Percentiles rank a stretch among this genome's conserved stretches.
These are phyloP conservation scores for Carex pumila DNA, from an alignment of 176 grass and related monocot species.

Conservation along the genomic window DNA sequence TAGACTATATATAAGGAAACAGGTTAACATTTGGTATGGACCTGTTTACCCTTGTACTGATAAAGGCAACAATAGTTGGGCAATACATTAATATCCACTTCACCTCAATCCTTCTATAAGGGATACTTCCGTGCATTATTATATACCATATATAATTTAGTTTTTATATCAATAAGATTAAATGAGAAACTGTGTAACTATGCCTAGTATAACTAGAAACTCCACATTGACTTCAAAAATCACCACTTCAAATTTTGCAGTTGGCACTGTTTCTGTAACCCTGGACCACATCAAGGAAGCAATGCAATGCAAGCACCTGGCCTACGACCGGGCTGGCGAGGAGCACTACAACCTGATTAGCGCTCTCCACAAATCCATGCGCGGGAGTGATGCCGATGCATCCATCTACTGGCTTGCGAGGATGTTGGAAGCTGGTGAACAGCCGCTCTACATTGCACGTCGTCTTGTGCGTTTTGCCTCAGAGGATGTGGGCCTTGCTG, in stretches of 20 bases:
- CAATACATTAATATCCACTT: background rate
- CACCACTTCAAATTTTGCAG: background rate
- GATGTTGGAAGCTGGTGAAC: slow-evolving; percentile 43
- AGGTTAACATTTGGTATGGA: background rate
- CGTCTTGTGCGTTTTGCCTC: slow-evolving; percentile 39
- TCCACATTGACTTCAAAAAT: background rate
- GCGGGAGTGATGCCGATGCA: slow-evolving; percentile 34
- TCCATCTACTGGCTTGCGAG: slow-evolving; percentile 45
- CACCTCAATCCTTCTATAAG: background rate
- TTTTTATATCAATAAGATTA: background rate
- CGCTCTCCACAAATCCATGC: slow-evolving; percentile 46
- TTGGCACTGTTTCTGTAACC: slow-evolving; percentile 4
- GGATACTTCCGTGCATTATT: background rate
- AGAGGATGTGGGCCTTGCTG: slow-evolving; percentile 39
- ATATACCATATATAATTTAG: background rate
- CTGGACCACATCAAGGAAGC: slow-evolving; percentile 40
- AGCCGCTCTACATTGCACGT: slow-evolving; percentile 40
- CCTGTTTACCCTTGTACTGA: background rate
- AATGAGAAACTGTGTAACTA: background rate
- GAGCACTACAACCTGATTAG: slow-evolving; percentile 55
- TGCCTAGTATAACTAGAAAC: background rate
- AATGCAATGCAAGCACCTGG: slow-evolving; percentile 48
- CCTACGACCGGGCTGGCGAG: slow-evolving; percentile 37
- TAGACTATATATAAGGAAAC: background rate
- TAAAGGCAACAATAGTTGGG: background rate